Conservation (phyloP, 345 rosid species). For the Citrus reticulata region DNA sequence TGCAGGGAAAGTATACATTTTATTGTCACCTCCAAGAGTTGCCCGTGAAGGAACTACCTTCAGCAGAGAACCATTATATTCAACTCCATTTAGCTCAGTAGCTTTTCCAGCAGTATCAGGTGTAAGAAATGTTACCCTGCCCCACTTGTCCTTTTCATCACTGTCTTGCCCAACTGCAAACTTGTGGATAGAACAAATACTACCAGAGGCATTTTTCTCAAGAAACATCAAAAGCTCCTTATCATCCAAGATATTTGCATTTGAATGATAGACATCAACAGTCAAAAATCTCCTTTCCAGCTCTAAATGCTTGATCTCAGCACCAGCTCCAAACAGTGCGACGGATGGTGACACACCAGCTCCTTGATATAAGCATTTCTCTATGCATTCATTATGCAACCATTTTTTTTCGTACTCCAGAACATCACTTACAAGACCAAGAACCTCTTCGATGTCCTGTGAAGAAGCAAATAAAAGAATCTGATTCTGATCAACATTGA, state of each 20-base stretch:
- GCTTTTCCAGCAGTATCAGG: constrained; percentile 77
- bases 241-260: constrained; percentile 41
- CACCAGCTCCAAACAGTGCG: constrained; percentile 88
- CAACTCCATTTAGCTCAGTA: constrained; percentile 45
- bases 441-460: constrained; percentile 49
- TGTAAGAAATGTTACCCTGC: constrained; percentile 70
- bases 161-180: constrained; percentile 37
- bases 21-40: constrained; percentile 42
- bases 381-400: constrained; percentile 71
- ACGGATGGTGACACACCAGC: constrained; percentile 48
- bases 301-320: constrained; percentile 86
- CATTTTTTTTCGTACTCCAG: constrained; percentile 58
- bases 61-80: constrained; percentile 54
- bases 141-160: constrained; percentile 69
- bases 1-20: constrained; percentile 57
- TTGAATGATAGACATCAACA: constrained; percentile 54
- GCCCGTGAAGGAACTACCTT: constrained; percentile 48
- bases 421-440: constrained; percentile 41
- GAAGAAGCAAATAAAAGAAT: constrained; percentile 57
- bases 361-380: constrained; percentile 56
- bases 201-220: constrained; percentile 52
- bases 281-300: constrained; percentile 60
- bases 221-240: constrained; percentile 65
- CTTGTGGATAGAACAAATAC: constrained; percentile 59
- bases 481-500: constrained; percentile 59